Evolutionary conservation across 1,284 basidiomycete genomes (phyloP).

Genomic region (Leccinum subspadiceum): DNA sequence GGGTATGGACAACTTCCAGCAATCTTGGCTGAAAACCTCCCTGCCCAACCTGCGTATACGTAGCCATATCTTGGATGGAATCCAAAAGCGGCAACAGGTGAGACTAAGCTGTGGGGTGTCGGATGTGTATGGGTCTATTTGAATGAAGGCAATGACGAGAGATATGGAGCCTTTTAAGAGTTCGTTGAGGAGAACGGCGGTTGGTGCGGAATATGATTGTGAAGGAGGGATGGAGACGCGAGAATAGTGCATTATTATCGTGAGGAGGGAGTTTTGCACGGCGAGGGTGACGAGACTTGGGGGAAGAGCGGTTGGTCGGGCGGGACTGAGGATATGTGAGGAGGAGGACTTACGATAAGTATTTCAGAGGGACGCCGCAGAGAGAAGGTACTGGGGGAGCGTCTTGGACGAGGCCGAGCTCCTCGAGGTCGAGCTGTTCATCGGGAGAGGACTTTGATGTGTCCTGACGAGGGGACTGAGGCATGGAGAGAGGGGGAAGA

Average conservation of each 20-base stretch:
- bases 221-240: conserved; percentile 79
- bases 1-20: conserved; percentile 80
- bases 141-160: conserved; percentile 51
- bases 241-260: conserved; percentile 94
- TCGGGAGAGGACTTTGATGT: conserved; percentile 33
- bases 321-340: conserved; percentile 5
- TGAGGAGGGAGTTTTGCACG: conserved; percentile 87
- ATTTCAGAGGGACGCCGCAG: conserved; percentile 74
- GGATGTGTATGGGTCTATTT: conserved; percentile 38
- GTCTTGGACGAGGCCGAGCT: conserved; percentile 47
- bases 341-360: conserved; percentile 65
- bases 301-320: neutral
- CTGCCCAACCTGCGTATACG: conserved; percentile 44
- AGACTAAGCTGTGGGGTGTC: conserved; percentile 28
- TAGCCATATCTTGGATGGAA: conserved; percentile 35
- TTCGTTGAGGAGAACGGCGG: conserved; percentile 92
- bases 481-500: conserved; percentile 17
- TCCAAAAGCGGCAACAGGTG: conserved; percentile 32
- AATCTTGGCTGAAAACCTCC: conserved; percentile 64
- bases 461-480: conserved; percentile 24
- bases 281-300: conserved; percentile 85
- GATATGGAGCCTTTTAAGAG: conserved; percentile 90
- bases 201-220: conserved; percentile 82
- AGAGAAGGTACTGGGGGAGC: conserved; percentile 49
- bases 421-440: conserved; percentile 46